Evolutionary conservation across 75 land plant species (phyloP).

Genomic region (Cunninghamia lanceolata): DNA sequence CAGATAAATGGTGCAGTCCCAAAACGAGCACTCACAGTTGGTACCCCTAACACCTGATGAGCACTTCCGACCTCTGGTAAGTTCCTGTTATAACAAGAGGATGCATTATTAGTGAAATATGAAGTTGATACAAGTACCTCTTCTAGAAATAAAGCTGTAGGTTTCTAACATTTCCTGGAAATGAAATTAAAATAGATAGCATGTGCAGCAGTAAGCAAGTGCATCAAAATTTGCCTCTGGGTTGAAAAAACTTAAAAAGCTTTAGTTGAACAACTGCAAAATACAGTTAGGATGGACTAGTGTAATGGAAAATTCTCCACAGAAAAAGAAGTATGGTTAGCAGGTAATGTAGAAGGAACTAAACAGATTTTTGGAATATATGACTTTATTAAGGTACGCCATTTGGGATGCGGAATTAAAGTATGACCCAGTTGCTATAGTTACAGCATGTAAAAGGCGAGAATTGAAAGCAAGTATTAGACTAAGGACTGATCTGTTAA

Average conservation of each 20-base stretch:
- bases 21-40: constrained; percentile 92
- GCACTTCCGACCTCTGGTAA: constrained; percentile 85
- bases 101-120: background rate
- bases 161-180: background rate
- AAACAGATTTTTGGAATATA: background rate
- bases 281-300: background rate
- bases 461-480: background rate
- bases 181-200: background rate
- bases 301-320: background rate
- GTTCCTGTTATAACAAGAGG: constrained; percentile 47
- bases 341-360: background rate
- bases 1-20: constrained; percentile 94
- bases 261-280: background rate
- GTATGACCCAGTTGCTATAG: background rate
- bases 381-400: background rate
- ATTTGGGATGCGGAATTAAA: background rate
- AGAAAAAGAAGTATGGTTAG: background rate
- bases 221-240: background rate
- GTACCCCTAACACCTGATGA: constrained; percentile 74
- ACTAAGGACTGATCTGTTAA: background rate
- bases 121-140: background rate
- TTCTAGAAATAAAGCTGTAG: background rate
- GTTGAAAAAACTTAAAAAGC: background rate
- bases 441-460: background rate
- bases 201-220: background rate